Percentiles rank a stretch among this genome's conserved stretches.
phyloP scores from a whole-genome alignment of 169 alveolate species.

The Plasmodium coatneyi region DNA sequence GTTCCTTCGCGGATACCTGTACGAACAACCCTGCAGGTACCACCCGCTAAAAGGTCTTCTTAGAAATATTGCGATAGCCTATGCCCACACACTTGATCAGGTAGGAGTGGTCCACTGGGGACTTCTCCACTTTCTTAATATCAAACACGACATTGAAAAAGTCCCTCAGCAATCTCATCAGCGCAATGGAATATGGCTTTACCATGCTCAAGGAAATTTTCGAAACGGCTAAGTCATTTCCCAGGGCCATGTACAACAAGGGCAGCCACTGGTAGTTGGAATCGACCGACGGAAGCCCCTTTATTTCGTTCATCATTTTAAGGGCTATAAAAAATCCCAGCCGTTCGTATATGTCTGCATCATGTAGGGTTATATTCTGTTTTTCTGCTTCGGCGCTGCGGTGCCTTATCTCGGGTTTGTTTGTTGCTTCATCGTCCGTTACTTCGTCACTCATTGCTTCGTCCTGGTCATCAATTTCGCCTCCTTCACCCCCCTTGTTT shows the following conservation, averaged over 20 bases:
- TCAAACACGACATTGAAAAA: constrained; percentile 72
- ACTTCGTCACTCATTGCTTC: not conserved
- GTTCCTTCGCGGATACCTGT: not conserved
- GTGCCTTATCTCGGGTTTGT: not conserved
- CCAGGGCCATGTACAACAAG: constrained; percentile 62
- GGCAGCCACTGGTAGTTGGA: constrained; percentile 75
- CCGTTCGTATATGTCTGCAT: constrained; percentile 72
- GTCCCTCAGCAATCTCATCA: constrained; percentile 59
- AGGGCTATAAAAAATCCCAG: constrained; percentile 67
- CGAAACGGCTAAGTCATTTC: constrained; percentile 61
- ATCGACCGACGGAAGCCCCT: constrained; percentile 68
- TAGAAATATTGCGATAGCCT: constrained; percentile 67
- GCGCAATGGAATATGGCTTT: constrained; percentile 65
- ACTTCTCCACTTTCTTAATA: constrained; percentile 52
- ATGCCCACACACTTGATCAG: constrained; percentile 69
- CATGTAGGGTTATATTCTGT: not conserved
- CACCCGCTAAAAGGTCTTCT: constrained; percentile 44
- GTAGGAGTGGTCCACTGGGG: constrained; percentile 67
- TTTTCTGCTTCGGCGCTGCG: not conserved
- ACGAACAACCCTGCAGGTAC: not conserved
- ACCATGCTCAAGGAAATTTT: constrained; percentile 31
- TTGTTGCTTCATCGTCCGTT: not conserved
- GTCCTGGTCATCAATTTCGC: not conserved
- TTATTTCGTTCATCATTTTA: constrained; percentile 62
- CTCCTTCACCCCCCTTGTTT: too few relatives aligned